phyloP scores from a whole-genome alignment of 352 stramenopile species.

The Phytophthora uliginosa region DNA sequence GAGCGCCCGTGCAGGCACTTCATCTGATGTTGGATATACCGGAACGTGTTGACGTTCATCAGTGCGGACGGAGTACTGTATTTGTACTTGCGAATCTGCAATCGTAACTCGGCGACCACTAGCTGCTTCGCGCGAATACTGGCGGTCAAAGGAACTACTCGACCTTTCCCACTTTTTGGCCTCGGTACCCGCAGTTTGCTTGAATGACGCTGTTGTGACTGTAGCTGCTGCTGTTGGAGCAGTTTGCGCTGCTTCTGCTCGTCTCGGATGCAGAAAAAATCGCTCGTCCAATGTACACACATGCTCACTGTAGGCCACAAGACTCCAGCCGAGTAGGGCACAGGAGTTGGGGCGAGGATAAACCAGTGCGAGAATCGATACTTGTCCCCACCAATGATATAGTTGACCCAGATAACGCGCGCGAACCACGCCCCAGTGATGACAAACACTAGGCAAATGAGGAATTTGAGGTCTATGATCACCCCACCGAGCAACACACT shows the following conservation, averaged over 20 bases:
- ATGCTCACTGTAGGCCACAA: slow-evolving; percentile 39
- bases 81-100: slow-evolving; percentile 14
- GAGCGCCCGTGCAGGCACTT: slow-evolving; percentile 28
- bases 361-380: slow-evolving; percentile 12
- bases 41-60: slow-evolving; percentile 20
- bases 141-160: slow-evolving; percentile 17
- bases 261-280: slow-evolving; percentile 46
- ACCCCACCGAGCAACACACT: slow-evolving; percentile 37
- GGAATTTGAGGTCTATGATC: slow-evolving; percentile 45
- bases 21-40: slow-evolving; percentile 38
- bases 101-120: slow-evolving; percentile 5
- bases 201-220: not conserved
- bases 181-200: not conserved
- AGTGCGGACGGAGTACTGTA: slow-evolving; percentile 5
- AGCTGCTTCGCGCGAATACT: slow-evolving; percentile 18
- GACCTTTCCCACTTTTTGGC: not conserved
- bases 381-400: not conserved
- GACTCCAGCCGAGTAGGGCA: slow-evolving; percentile 43
- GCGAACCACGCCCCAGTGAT: slow-evolving; percentile 10
- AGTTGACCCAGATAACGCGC: slow-evolving; percentile 9
- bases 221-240: slow-evolving; percentile 5
- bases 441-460: slow-evolving; percentile 32
- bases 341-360: slow-evolving; percentile 30
- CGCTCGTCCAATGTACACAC: slow-evolving; percentile 45
- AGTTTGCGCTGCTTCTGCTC: slow-evolving; percentile 1